phyloP scores from a whole-genome alignment of 805 yeast genomes.

The Lachancea thermotolerans region DNA sequence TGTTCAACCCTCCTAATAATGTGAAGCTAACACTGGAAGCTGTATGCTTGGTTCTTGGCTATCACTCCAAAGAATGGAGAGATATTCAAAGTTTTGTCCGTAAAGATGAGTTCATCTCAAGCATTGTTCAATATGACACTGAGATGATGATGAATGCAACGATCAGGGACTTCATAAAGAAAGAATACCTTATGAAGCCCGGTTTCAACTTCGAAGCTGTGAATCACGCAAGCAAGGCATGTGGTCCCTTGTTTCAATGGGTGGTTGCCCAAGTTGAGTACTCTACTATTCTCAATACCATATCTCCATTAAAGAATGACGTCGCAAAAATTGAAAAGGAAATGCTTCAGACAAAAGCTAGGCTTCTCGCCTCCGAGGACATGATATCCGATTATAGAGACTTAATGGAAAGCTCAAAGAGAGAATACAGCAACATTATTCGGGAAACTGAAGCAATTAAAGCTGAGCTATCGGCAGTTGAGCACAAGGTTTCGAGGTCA shows the following conservation, averaged over 20 bases:
- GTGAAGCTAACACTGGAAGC: constrained; percentile 83
- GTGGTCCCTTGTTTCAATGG: constrained; percentile 90
- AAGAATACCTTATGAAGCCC: constrained; percentile 50
- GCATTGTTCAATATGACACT: constrained; percentile 68
- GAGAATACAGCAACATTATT: constrained; percentile 63
- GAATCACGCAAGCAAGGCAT: constrained; percentile 86
- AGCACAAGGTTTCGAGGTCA: constrained; percentile 56
- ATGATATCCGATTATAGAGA: constrained; percentile 71
- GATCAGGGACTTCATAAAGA: constrained; percentile 50
- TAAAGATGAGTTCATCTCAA: constrained; percentile 79
- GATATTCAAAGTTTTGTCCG: constrained; percentile 78
- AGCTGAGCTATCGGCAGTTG: constrained; percentile 58
- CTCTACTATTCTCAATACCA: constrained; percentile 57
- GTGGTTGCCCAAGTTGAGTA: constrained; percentile 83
- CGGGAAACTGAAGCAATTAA: constrained; percentile 74
- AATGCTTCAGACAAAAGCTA: constrained; percentile 56
- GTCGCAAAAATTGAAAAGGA: constrained; percentile 53
- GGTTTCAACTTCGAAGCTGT: constrained; percentile 68
- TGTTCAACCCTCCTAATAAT: constrained; percentile 85
- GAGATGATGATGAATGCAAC: constrained; percentile 48
- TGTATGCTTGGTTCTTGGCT: constrained; percentile 77
- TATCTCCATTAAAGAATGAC: constrained; percentile 70
- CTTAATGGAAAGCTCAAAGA: constrained; percentile 62
- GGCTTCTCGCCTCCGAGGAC: constrained; percentile 66
- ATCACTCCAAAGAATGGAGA: constrained; percentile 61